Percentiles rank a stretch among this genome's conserved stretches.
Conservation (phyloP, 495 filamentous ascomycete genomes). For the Podospora conica region DNA sequence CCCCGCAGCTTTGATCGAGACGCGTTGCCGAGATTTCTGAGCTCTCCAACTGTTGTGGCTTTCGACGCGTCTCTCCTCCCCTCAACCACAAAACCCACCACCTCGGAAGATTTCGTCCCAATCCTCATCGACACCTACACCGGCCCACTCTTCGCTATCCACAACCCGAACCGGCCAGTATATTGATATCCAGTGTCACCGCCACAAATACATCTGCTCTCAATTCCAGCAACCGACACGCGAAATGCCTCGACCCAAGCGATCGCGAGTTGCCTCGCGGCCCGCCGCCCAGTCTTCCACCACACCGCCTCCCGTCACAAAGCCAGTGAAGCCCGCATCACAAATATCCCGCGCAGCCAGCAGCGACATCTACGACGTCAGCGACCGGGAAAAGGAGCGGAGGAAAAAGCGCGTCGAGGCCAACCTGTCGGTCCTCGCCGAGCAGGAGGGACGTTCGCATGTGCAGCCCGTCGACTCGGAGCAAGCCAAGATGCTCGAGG, state of each 20-base stretch:
- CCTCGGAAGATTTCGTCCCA: not conserved
- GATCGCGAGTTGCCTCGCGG: conserved; percentile 34
- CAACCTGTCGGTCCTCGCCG: not conserved
- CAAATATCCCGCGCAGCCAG: not conserved
- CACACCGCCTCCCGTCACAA: conserved; percentile 4
- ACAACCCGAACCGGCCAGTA: not conserved
- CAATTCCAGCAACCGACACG: not conserved
- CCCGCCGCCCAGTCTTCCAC: conserved; percentile 12
- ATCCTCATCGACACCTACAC: not conserved
- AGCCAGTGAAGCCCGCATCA: conserved; percentile 7
- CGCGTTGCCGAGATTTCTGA: conserved; percentile 1
- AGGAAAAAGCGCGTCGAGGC: conserved; percentile 12
- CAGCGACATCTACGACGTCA: conserved; percentile 41
- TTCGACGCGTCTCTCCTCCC: conserved; percentile 3
- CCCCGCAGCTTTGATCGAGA: not conserved
- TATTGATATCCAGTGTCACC: not conserved
- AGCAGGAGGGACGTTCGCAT: not conserved
- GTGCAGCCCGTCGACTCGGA: conserved; percentile 17
- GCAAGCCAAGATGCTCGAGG: conserved; percentile 28
- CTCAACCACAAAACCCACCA: not conserved
- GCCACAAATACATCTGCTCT: not conserved
- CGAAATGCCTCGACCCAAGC: conserved; percentile 40
- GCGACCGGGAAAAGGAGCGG: conserved; percentile 40
- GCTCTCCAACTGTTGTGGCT: conserved; percentile 1
- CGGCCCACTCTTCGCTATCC: not conserved